A percentile compares a stretch with the other conserved stretches of the same genome.
phyloP scores from a whole-genome alignment of 176 grass and related monocot genomes.

The Juncus effusus region DNA sequence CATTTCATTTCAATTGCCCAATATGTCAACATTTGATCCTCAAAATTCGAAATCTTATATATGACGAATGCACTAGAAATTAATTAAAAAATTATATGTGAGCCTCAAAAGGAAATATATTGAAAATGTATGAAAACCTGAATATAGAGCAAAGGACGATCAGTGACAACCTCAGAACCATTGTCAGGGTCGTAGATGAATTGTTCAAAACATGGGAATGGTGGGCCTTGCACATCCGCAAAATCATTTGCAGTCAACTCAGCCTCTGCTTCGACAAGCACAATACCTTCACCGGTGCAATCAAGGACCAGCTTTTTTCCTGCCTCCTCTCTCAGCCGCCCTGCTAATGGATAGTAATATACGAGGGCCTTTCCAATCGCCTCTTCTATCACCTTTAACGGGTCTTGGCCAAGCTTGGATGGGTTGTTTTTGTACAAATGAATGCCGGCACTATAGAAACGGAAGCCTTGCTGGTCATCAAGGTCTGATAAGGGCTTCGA shows the following conservation, averaged over 20 bases:
- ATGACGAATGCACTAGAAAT: too few species aligned
- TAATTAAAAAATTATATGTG: too few species aligned
- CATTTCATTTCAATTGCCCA: too few species aligned
- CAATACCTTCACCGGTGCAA: conserved; percentile 26
- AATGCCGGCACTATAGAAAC: conserved; percentile 5
- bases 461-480: conserved; percentile 21
- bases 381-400: conserved; percentile 4
- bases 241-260: conserved; percentile 19
- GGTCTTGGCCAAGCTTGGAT: neutral
- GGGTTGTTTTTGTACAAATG: conserved; percentile 22
- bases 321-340: conserved; percentile 8
- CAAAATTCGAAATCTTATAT: too few species aligned
- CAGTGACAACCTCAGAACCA: neutral
- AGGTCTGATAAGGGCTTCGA: conserved; percentile 48
- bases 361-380: conserved; percentile 19
- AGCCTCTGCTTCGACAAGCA: conserved; percentile 30
- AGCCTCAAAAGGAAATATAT: too few species aligned
- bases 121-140: neutral
- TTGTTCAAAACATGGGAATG: conserved; percentile 20
- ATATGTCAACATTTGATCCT: too few species aligned
- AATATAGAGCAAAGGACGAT: conserved; percentile 19
- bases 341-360: conserved; percentile 28
- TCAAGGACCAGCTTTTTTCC: conserved; percentile 27
- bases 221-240: neutral
- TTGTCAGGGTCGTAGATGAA: neutral